Conservation (phyloP, 257 asterid species). For the Nicotiana undulata region DNA sequence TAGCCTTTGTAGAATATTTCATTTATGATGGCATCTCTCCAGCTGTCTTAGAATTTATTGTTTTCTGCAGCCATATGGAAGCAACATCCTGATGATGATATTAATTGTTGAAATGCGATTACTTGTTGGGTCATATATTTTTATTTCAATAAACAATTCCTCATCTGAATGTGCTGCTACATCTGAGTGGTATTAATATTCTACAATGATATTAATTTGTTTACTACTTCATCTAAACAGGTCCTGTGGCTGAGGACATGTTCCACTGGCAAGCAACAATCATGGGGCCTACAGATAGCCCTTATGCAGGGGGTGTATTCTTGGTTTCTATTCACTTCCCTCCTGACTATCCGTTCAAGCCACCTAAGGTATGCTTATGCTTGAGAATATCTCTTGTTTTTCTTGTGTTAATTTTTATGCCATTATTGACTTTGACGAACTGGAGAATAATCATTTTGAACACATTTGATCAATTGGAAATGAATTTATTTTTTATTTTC, state of each 20-base stretch:
- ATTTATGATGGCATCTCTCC: too few species aligned
- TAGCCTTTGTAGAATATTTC: too few species aligned
- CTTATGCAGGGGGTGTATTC: constrained; percentile 37
- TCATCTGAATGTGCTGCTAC: not conserved
- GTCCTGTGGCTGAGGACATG: constrained; percentile 43
- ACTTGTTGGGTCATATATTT: not conserved
- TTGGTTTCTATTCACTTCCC: constrained; percentile 41
- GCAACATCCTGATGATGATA: not conserved
- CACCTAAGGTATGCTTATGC: constrained; percentile 27
- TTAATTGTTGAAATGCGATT: not conserved
- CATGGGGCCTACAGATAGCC: constrained; percentile 44
- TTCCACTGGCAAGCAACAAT: constrained; percentile 44
- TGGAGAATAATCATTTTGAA: not conserved
- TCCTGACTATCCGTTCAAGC: constrained; percentile 39
- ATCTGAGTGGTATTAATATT: too few species aligned
- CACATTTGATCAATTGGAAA: not conserved
- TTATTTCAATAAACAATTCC: not conserved
- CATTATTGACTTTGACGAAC: not conserved
- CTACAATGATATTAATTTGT: not conserved
- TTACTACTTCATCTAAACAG: constrained; percentile 10
- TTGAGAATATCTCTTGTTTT: not conserved
- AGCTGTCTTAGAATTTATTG: too few species aligned
- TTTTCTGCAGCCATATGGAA: not conserved
- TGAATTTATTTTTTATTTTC: too few species aligned
- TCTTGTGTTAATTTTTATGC: not conserved